Percentiles rank a stretch among this genome's conserved stretches.
Conservation (phyloP, 306 rosid genomes). For the Leucaena leucocephala region DNA sequence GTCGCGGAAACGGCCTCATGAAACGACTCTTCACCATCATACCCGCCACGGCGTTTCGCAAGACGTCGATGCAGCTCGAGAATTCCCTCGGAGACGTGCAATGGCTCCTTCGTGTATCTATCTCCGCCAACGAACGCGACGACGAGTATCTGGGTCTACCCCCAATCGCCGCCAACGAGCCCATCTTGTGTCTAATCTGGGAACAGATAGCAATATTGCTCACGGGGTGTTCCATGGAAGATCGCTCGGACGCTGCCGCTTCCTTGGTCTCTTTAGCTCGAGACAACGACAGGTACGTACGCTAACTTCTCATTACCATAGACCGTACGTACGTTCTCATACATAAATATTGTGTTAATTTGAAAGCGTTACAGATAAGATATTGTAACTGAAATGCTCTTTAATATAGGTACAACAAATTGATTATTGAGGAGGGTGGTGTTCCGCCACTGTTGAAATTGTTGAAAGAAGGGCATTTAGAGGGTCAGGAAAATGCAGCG, state of each 20-base stretch:
- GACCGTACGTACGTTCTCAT: too few species aligned
- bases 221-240: conserved; percentile 45
- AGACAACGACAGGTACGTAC: conserved; percentile 53
- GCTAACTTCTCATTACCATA: conserved; percentile 5
- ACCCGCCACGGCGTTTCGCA: conserved; percentile 52
- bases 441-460: conserved; percentile 52
- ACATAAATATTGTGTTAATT: too few species aligned
- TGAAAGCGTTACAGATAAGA: background rate
- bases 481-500: conserved; percentile 63
- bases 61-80: conserved; percentile 51
- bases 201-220: conserved; percentile 55
- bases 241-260: conserved; percentile 63
- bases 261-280: conserved; percentile 59
- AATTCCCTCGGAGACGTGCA: conserved; percentile 64
- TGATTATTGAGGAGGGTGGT: conserved; percentile 67
- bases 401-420: conserved; percentile 48
- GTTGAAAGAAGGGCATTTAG: conserved; percentile 56
- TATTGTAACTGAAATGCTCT: background rate
- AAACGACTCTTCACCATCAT: conserved; percentile 67
- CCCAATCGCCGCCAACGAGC: conserved; percentile 65
- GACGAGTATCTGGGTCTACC: conserved; percentile 60
- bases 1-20: conserved; percentile 55
- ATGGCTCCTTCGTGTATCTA: conserved; percentile 66
- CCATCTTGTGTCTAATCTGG: conserved; percentile 61
- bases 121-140: conserved; percentile 50